Evolutionary conservation across 2,329 filamentous ascomycete species (phyloP).

Genomic region (Pseudodiploospora longispora): DNA sequence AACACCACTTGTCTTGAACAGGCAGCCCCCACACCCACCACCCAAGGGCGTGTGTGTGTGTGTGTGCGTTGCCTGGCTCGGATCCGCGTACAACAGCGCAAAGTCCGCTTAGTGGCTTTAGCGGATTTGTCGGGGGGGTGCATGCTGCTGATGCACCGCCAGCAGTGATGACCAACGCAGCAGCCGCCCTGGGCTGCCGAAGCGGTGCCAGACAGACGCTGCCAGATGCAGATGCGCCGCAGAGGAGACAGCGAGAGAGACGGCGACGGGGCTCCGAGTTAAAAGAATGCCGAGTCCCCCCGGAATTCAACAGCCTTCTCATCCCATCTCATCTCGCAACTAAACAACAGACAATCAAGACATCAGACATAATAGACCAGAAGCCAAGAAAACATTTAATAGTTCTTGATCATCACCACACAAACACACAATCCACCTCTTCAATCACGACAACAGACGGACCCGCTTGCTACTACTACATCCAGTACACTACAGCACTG

Average conservation of each 20-base stretch:
- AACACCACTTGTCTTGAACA: slow-evolving; percentile 1
- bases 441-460: background rate
- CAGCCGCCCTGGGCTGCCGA: too few species aligned
- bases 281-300: slow-evolving; percentile 17
- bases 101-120: slow-evolving; percentile 8
- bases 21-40: slow-evolving; percentile 3
- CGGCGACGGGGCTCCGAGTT: slow-evolving; percentile 9
- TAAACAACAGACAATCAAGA: background rate
- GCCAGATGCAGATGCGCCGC: too few species aligned
- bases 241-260: slow-evolving; percentile 1
- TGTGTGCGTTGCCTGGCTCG: background rate
- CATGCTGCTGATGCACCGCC: too few species aligned
- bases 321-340: background rate
- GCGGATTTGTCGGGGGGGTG: background rate
- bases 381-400: background rate
- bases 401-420: background rate
- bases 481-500: slow-evolving; percentile 17
- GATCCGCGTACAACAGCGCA: slow-evolving; percentile 5
- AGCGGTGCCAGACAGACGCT: too few species aligned
- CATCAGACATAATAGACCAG: background rate
- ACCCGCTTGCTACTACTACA: too few species aligned
- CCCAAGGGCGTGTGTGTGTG: background rate
- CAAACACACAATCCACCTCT: background rate
- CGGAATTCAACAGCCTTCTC: background rate
- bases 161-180: too few species aligned